Evolutionary conservation across 176 grass and related monocot genomes (phyloP).

Genomic region (Canna indica): DNA sequence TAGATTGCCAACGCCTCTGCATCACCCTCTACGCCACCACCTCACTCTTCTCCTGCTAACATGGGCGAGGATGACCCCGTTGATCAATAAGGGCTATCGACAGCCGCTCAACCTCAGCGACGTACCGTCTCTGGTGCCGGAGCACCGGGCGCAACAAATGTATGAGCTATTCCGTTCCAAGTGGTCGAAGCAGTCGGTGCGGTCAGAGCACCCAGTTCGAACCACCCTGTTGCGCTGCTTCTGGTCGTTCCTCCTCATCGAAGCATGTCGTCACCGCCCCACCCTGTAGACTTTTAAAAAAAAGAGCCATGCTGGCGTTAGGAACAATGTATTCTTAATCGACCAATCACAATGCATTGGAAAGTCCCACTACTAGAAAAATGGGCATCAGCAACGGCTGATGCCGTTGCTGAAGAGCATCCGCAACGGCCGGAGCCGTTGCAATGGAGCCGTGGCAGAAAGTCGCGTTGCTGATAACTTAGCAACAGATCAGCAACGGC

Average conservation of each 20-base stretch:
- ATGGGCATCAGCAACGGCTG: no score
- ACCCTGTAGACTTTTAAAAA: no score
- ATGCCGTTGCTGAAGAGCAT: no score
- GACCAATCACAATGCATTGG: no score
- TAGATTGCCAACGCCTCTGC: slow-evolving; percentile 42
- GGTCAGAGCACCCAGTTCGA: slow-evolving; percentile 47
- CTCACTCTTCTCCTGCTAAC: slow-evolving; percentile 41
- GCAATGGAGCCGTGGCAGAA: no score
- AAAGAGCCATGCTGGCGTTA: no score
- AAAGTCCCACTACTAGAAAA: no score
- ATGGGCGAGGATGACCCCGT: slow-evolving; percentile 85
- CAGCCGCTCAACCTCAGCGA: slow-evolving; percentile 46
- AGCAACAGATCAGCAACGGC: no score
- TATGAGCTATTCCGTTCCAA: slow-evolving; percentile 42
- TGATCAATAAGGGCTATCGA: slow-evolving; percentile 47
- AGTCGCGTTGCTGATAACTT: no score
- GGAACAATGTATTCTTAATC: no score
- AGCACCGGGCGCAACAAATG: slow-evolving; percentile 63
- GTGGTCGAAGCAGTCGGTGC: slow-evolving; percentile 38
- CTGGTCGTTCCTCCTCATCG: slow-evolving; percentile 53
- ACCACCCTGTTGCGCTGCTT: slow-evolving; percentile 59
- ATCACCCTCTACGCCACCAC: slow-evolving; percentile 52
- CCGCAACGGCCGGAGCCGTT: no score
- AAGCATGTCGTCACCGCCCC: no score
- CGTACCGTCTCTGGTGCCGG: slow-evolving; percentile 43